Percentiles rank a stretch among this genome's conserved stretches.
Conservation (phyloP, 2,329 filamentous ascomycete genomes). For the Cladosporium sp. region DNA sequence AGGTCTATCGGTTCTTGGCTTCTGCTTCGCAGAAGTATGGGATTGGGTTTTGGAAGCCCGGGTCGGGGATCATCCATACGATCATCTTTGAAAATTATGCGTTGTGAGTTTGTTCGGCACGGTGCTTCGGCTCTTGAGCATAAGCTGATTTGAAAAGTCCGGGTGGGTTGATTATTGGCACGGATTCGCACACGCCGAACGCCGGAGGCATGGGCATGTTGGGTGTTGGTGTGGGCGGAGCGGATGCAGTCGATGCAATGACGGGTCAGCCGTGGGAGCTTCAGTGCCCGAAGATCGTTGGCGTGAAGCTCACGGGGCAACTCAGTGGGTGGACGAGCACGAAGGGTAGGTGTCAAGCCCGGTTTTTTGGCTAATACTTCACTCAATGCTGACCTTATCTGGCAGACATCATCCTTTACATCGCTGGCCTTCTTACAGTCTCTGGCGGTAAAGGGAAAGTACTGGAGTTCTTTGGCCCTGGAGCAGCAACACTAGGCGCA, state of each 20-base stretch:
- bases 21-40: slow-evolving; percentile 97
- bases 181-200: slow-evolving; percentile 96
- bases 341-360: slow-evolving; percentile 64
- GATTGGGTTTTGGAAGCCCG: slow-evolving; percentile 99
- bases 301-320: slow-evolving; percentile 89
- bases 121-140: no score
- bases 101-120: slow-evolving; percentile 52
- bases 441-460: slow-evolving; percentile 96
- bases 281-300: slow-evolving; percentile 95
- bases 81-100: slow-evolving; percentile 98
- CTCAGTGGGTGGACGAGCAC: slow-evolving; percentile 88
- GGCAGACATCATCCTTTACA: slow-evolving; percentile 90
- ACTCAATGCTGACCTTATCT: not conserved
- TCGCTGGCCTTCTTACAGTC: slow-evolving; percentile 93
- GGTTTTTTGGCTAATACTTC: not conserved
- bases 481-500: not conserved
- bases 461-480: slow-evolving; percentile 66
- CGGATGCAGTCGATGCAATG: slow-evolving; percentile 98
- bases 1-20: slow-evolving; percentile 96
- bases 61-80: slow-evolving; percentile 99
- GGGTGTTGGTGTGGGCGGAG: slow-evolving; percentile 92
- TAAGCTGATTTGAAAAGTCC: slow-evolving; percentile 51
- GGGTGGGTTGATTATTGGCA: slow-evolving; percentile 95
- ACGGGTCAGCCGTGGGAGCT: slow-evolving; percentile 95
- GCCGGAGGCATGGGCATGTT: slow-evolving; percentile 93